Conservation (phyloP, 2,329 filamentous ascomycete species). For the Hymenoscyphus salicellus region DNA sequence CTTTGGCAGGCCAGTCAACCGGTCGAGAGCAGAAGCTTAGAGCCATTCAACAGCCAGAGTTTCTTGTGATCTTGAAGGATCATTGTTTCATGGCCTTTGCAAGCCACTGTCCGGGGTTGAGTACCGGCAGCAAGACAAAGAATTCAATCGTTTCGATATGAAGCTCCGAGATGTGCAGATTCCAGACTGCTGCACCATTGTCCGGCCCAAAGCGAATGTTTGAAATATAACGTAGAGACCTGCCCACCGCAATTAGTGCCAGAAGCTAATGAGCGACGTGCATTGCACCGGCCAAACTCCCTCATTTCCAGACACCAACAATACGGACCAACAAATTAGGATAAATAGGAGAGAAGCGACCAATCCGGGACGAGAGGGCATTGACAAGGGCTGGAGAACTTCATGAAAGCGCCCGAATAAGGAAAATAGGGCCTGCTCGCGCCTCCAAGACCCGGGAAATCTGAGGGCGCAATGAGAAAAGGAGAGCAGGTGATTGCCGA, state of each 20-base stretch:
- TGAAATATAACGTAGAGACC: not conserved
- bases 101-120: not conserved
- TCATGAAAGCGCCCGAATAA: not conserved
- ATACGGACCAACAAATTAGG: not conserved
- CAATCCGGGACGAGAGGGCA: not conserved
- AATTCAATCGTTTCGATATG: not conserved
- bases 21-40: not conserved
- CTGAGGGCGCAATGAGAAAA: not conserved
- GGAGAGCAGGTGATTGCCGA: not conserved
- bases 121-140: not conserved
- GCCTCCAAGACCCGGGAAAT: not conserved
- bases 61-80: not conserved
- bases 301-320: conserved; percentile 1
- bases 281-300: not conserved
- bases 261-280: not conserved
- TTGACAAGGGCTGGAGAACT: not conserved
- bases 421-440: not conserved
- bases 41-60: not conserved
- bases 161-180: not conserved
- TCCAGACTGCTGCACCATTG: not conserved
- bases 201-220: not conserved
- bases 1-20: not conserved
- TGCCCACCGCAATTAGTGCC: not conserved
- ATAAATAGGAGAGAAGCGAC: not conserved
- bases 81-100: not conserved